Evolutionary conservation across 176 grass and related monocot species (phyloP), one percentile per base, ranked within the genome.

Genomic region (Rhynchospora breviuscula): DNA sequence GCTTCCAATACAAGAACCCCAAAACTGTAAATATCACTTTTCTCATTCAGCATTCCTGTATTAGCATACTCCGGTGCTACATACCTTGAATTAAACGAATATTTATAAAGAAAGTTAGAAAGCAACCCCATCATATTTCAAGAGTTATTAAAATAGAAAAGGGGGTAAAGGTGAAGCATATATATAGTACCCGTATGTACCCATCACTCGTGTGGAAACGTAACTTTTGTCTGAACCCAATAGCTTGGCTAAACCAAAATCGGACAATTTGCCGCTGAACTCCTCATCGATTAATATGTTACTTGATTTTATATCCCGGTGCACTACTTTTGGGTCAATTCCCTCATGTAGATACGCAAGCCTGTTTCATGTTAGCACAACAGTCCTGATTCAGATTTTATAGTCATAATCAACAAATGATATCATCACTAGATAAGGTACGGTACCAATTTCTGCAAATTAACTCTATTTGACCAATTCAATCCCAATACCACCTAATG

Each of bases 241-340:
- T 79, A 99, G 91, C 83, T 99, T 99, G n/a, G 97, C 97, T 51
- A 99, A 86, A 22, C 97, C 97, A 83, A 99, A 99, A 89, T 99
- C 97, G 79, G 97, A 99, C 66, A 99, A 84, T 82, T 96, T 99
- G 78, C 90, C 89, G 15, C 93, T 99, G 49, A 88, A 99, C 80
- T 99, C 90, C 19, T 91, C 85, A 8, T 99, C 93, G 1, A 99
- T 90, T 89, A 99, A 86, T 65, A 99, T 99, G 76, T 99, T 99
- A 47, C 97, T 96, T 72, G 97, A 99, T 88, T 99, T 99, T 33
- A 99, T 93, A 85, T 99, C 97, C 63, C 97, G 89, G 83, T 99
- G 97, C 29, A 99, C 91, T 2, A 99, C 93, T 93, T 96, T 99
- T 47, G 97, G 97, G 59, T 96, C 91, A 57, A 99, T 92, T 17